Conservation (phyloP, 495 filamentous ascomycete species). For the Hypoxylon subgilvum region DNA sequence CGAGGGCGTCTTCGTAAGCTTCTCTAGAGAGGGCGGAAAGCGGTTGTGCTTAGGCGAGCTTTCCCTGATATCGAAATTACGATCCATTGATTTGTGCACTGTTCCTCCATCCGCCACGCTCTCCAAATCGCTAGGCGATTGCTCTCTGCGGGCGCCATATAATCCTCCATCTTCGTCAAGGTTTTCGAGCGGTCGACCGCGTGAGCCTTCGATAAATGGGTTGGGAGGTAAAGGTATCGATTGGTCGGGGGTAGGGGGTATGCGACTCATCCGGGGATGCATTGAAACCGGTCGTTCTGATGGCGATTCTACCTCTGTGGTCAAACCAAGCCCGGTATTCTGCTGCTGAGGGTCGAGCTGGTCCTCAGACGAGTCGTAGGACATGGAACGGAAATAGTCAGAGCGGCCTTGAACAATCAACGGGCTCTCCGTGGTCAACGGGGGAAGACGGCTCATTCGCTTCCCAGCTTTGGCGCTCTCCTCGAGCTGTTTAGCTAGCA, state of each 20-base stretch:
- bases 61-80: constrained; percentile 5
- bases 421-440: constrained; percentile 75
- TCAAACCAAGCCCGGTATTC: constrained; percentile 53
- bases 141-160: constrained; percentile 51
- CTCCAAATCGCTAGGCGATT: constrained; percentile 47
- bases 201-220: constrained; percentile 42
- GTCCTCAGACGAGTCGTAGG: constrained; percentile 52
- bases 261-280: constrained; percentile 72
- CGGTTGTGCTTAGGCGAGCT: constrained; percentile 30
- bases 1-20: constrained; percentile 45
- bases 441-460: constrained; percentile 84
- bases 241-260: constrained; percentile 62
- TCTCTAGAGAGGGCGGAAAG: constrained; percentile 46
- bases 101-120: constrained; percentile 15
- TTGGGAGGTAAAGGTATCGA: constrained; percentile 49
- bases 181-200: constrained; percentile 41
- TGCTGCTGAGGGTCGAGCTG: constrained; percentile 43
- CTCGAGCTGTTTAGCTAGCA: constrained; percentile 86
- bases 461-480: constrained; percentile 70
- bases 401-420: constrained; percentile 71
- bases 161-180: constrained; percentile 40
- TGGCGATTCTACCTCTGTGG: constrained; percentile 61
- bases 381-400: constrained; percentile 72
- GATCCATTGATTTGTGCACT: constrained; percentile 8
- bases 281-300: constrained; percentile 70